Evolutionary conservation across 1,139 yeast species (phyloP).

Genomic region (Pichia inconspicua): DNA sequence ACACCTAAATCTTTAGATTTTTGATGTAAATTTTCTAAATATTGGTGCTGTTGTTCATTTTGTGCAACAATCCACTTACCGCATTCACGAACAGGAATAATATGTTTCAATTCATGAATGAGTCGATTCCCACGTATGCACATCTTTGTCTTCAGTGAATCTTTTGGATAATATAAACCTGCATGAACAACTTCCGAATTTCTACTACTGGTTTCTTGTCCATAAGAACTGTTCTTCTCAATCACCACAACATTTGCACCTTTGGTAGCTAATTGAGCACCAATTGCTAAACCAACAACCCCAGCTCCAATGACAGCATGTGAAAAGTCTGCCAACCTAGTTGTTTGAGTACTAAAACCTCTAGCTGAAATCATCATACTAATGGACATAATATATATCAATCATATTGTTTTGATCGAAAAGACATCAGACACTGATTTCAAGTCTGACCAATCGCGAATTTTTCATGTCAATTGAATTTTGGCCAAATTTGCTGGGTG

Average conservation of each 20-base stretch:
- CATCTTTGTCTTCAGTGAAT: slow-evolving; percentile 56
- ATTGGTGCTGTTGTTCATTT: slow-evolving; percentile 51
- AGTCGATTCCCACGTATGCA: slow-evolving; percentile 69
- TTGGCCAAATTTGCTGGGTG: too few relatives aligned
- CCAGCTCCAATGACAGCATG: slow-evolving; percentile 88
- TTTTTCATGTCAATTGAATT: too few relatives aligned
- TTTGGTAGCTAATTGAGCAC: slow-evolving; percentile 53
- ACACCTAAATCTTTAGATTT: slow-evolving; percentile 40
- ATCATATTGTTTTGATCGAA: too few relatives aligned
- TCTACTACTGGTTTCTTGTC: slow-evolving; percentile 76
- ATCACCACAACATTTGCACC: slow-evolving; percentile 51
- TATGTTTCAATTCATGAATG: slow-evolving; percentile 45
- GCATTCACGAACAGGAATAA: slow-evolving; percentile 45
- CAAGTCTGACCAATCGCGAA: too few relatives aligned
- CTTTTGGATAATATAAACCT: slow-evolving; percentile 71
- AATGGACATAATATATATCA: too few relatives aligned
- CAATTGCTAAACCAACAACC: slow-evolving; percentile 77
- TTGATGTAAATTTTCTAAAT: slow-evolving; percentile 48
- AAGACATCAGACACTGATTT: too few relatives aligned
- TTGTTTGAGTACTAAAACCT: neutral
- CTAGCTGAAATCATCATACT: neutral
- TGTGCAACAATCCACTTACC: slow-evolving; percentile 93
- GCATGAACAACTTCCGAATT: slow-evolving; percentile 93
- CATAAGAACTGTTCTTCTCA: slow-evolving; percentile 59
- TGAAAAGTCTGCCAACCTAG: slow-evolving; percentile 46